Percentiles rank a stretch among this genome's conserved stretches.
Evolutionary conservation across 495 filamentous ascomycete genomes (phyloP).

Genomic region (Penicillium arizonense): DNA sequence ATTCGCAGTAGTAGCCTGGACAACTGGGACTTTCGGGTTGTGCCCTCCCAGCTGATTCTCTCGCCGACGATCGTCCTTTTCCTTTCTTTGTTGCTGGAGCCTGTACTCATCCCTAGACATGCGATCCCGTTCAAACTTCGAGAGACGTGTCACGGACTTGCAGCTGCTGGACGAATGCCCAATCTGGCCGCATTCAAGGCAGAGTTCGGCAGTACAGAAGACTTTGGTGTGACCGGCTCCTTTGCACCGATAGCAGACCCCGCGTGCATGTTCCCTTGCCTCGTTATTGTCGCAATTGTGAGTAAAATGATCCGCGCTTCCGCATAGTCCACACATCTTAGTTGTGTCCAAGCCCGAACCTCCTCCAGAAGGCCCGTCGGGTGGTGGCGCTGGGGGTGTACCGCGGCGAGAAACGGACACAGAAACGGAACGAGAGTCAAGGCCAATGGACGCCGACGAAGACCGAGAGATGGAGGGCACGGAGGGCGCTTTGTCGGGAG

Average conservation of each 20-base stretch:
- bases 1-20: conserved; percentile 32
- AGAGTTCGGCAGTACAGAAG: conserved; percentile 41
- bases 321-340: conserved; percentile 45
- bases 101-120: conserved; percentile 34
- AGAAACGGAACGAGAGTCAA: conserved; percentile 25
- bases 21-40: conserved; percentile 45
- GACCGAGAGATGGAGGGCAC: conserved; percentile 23
- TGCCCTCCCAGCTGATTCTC: conserved; percentile 44
- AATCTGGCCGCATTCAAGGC: conserved; percentile 45
- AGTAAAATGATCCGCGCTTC: conserved; percentile 47
- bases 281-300: conserved; percentile 47
- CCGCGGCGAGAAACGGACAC: conserved; percentile 25
- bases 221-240: conserved; percentile 35
- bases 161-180: conserved; percentile 41
- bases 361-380: conserved; percentile 46
- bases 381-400: conserved; percentile 22
- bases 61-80: conserved; percentile 37
- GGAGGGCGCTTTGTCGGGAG: conserved; percentile 15
- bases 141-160: conserved; percentile 27
- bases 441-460: conserved; percentile 22
- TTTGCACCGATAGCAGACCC: conserved; percentile 47
- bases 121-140: conserved; percentile 32
- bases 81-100: conserved; percentile 29
- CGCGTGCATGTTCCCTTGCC: conserved; percentile 32
- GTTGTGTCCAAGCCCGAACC: conserved; percentile 41